phyloP scores from a whole-genome alignment of 2,329 filamentous ascomycete genomes.

The Sporothrix mexicana region DNA sequence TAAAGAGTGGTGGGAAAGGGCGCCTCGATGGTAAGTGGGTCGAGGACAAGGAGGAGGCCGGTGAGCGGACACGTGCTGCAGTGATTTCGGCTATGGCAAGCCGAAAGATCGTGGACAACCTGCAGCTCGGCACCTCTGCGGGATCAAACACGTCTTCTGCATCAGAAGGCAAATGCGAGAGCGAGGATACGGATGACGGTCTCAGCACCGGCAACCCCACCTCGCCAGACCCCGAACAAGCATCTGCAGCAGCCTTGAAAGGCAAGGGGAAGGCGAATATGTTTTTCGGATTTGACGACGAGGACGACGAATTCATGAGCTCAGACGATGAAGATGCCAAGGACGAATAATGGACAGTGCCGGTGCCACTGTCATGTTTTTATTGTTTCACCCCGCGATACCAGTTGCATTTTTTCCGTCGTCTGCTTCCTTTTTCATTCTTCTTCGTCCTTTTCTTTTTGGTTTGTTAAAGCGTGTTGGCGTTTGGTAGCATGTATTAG shows the following conservation, averaged over 20 bases:
- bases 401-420: background rate
- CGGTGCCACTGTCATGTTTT: background rate
- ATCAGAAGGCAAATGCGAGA: constrained; percentile 44
- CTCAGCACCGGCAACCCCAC: constrained; percentile 56
- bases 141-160: constrained; percentile 52
- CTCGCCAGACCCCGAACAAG: constrained; percentile 53
- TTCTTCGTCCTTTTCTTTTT: too few relatives aligned
- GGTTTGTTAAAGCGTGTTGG: background rate
- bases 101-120: constrained; percentile 66
- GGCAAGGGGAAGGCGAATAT: constrained; percentile 50
- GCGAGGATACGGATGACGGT: constrained; percentile 44
- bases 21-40: constrained; percentile 90
- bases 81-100: constrained; percentile 73
- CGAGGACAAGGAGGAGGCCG: constrained; percentile 89
- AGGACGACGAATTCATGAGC: constrained; percentile 77
- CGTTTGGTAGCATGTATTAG: background rate
- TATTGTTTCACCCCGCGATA: background rate
- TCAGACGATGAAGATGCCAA: constrained; percentile 62
- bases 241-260: constrained; percentile 37
- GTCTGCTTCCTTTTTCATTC: too few relatives aligned
- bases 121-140: constrained; percentile 56
- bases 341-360: constrained; percentile 36
- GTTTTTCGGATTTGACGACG: constrained; percentile 81
- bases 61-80: constrained; percentile 79
- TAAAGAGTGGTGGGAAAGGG: constrained; percentile 73